Conservation (phyloP, 2,329 filamentous ascomycete species). For the Polytolypa hystricis region DNA sequence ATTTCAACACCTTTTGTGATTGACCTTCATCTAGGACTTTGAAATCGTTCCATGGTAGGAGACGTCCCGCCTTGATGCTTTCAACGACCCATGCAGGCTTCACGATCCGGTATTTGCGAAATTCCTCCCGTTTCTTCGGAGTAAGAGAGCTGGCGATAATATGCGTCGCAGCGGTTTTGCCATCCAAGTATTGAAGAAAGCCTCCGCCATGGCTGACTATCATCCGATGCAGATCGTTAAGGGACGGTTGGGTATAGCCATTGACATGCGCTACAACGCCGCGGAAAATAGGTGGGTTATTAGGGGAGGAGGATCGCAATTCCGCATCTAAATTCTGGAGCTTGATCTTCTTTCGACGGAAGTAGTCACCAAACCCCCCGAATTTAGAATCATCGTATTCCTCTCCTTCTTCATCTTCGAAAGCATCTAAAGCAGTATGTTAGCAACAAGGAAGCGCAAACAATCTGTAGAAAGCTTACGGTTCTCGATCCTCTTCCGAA, state of each 20-base stretch:
- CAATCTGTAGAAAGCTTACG: slow-evolving; percentile 28
- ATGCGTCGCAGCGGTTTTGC: slow-evolving; percentile 89
- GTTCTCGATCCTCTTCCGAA: slow-evolving; percentile 53
- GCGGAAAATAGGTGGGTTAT: slow-evolving; percentile 77
- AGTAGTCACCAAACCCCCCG: slow-evolving; percentile 83
- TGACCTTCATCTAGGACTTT: slow-evolving; percentile 75
- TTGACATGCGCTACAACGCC: slow-evolving; percentile 86
- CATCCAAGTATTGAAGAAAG: slow-evolving; percentile 88
- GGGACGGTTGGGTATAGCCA: slow-evolving; percentile 87
- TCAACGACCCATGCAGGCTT: slow-evolving; percentile 93
- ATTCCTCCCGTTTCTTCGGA: slow-evolving; percentile 86
- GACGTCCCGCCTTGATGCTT: slow-evolving; percentile 66
- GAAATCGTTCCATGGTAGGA: slow-evolving; percentile 79
- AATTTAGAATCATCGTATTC: slow-evolving; percentile 84
- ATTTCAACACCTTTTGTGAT: slow-evolving; percentile 64
- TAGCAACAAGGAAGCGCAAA: slow-evolving; percentile 5
- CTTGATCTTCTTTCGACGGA: slow-evolving; percentile 92
- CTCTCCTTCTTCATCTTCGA: slow-evolving; percentile 72
- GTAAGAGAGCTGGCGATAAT: slow-evolving; percentile 86
- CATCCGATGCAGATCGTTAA: slow-evolving; percentile 76
- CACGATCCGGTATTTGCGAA: slow-evolving; percentile 76
- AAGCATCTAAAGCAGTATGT: slow-evolving; percentile 44
- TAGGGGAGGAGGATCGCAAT: slow-evolving; percentile 55
- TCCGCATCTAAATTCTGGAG: slow-evolving; percentile 87
- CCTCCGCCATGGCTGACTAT: slow-evolving; percentile 90